Evolutionary conservation across 371 early-diverging fungal species (phyloP), one percentile per base, ranked within the genome.

Genomic region (Apophysomyces trapeziformis): DNA sequence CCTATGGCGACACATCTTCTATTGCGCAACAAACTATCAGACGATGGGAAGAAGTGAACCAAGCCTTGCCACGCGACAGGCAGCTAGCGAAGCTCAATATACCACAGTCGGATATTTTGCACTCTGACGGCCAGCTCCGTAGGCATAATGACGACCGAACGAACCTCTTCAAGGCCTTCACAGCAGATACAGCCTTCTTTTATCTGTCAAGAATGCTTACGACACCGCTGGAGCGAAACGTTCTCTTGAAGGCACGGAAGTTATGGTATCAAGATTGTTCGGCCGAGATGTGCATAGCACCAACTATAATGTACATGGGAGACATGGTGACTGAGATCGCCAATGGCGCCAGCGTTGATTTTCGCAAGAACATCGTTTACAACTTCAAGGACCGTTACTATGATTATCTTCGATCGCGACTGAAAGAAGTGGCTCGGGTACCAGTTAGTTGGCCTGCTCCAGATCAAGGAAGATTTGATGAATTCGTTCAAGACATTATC

Each of bases 101-200:
- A 16, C 16, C 37, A 5, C 6, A 41, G 0, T 32, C 43, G 5
- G 18, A 16, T 26, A 60, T 32, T 16, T 18, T 60, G 39, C 37
- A 37, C 7, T 7, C 32, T 12, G 21, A 32, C 13, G 60, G 45
- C 18, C 4, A 5, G 14, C 41, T 60, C 16, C 41, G 12, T 5
- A 0, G 43, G 37, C 0, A 44, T 12, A 46, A 13, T 46, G 8
- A 5, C n/a, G 16, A 46, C 16, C 5, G n/a, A 46, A 46, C 54
- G 32, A 35, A 26, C 13, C 38, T 36, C 32, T 46, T 62, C 47
- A 62, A 62, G 62, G 62, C 62, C n/a, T 62, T 62, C n/a, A 4
- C 44, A 1, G 38, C 11, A 2, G 62, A 62, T 14, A 26, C n/a
- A n/a, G 62, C 47, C 3, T 50, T 46, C 47, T 32, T 26, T 5